Evolutionary conservation across 805 yeast genomes (phyloP).

Genomic region (Ogataea naganishii): DNA sequence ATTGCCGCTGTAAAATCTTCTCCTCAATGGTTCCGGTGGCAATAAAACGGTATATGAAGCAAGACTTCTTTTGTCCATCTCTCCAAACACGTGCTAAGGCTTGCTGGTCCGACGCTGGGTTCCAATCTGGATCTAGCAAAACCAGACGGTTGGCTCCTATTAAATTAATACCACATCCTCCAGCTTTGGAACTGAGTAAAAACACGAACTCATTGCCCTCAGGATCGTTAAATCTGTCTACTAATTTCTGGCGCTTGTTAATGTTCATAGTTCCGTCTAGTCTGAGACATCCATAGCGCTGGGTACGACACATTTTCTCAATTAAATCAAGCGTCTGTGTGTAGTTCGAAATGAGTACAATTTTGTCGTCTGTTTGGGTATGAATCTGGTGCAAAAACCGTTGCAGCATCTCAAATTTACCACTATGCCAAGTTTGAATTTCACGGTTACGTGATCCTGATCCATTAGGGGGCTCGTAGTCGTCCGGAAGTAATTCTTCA

Average conservation of each 20-base stretch:
- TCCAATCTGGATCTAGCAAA: constrained; percentile 91
- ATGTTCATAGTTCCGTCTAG: constrained; percentile 91
- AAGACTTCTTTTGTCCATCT: constrained; percentile 96
- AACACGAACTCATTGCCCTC: constrained; percentile 83
- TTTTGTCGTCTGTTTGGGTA: constrained; percentile 84
- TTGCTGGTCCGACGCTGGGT: constrained; percentile 97
- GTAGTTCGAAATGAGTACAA: constrained; percentile 88
- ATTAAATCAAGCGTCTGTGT: constrained; percentile 90
- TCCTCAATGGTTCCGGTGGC: constrained; percentile 95
- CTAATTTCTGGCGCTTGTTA: constrained; percentile 86
- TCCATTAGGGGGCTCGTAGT: constrained; percentile 42
- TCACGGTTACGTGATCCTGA: constrained; percentile 45
- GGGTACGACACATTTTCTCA: constrained; percentile 73
- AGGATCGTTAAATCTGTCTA: constrained; percentile 87
- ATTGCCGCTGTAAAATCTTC: constrained; percentile 90
- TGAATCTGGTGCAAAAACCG: constrained; percentile 73
- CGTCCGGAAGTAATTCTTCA: constrained; percentile 61
- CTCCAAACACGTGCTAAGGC: constrained; percentile 98
- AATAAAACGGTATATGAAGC: constrained; percentile 89
- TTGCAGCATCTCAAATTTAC: constrained; percentile 78
- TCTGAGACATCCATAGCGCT: constrained; percentile 68
- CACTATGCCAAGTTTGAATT: constrained; percentile 74
- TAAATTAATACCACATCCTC: constrained; percentile 96
- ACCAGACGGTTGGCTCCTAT: constrained; percentile 93
- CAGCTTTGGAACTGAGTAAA: constrained; percentile 88